Conservation (phyloP, 768 basidiomycete species). For the Tubosaeta sp. region DNA sequence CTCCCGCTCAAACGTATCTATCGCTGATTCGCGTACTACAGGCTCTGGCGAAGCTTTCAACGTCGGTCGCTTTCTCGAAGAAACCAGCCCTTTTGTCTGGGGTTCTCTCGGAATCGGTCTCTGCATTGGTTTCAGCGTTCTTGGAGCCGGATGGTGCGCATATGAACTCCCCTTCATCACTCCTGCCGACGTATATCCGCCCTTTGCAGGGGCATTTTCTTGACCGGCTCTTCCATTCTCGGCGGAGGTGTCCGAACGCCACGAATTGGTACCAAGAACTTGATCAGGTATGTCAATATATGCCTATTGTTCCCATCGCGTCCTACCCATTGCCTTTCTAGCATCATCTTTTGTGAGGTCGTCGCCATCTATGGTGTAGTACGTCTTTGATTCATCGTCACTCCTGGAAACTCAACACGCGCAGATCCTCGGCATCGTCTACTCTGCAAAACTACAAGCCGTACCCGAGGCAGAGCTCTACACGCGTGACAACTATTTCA, state of each 20-base stretch:
- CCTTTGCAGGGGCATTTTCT: conserved; percentile 83
- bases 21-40: conserved; percentile 25
- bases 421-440: conserved; percentile 95
- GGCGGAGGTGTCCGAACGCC: conserved; percentile 94
- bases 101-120: conserved; percentile 86
- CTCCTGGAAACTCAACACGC: background rate
- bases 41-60: conserved; percentile 92
- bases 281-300: conserved; percentile 70
- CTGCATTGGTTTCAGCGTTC: conserved; percentile 88
- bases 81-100: conserved; percentile 92
- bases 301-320: background rate
- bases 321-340: conserved; percentile 25
- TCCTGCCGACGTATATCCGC: background rate
- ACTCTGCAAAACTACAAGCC: conserved; percentile 70
- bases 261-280: conserved; percentile 93
- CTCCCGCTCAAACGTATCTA: background rate
- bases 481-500: conserved; percentile 88
- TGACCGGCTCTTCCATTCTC: conserved; percentile 94
- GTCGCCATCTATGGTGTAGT: conserved; percentile 98
- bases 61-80: conserved; percentile 88
- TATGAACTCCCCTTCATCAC: background rate
- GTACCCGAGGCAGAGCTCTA: conserved; percentile 69
- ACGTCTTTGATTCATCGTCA: conserved; percentile 26
- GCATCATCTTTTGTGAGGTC: conserved; percentile 99
- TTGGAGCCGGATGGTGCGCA: conserved; percentile 91